Base-by-base conservation (phyloP, 345 rosid genomes). In the Brassica incana region DNA sequence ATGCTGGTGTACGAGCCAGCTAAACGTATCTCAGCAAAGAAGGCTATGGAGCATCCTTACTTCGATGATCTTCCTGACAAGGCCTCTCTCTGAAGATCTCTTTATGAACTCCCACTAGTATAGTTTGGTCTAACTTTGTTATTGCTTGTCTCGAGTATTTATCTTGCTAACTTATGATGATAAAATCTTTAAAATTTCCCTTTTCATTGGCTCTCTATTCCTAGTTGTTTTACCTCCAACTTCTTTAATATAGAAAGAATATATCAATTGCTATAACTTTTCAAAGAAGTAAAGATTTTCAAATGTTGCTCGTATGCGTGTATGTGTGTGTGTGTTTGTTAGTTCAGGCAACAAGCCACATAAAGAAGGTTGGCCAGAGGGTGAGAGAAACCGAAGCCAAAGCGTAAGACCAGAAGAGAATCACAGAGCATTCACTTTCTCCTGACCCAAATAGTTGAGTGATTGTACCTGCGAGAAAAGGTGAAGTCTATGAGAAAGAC, bases 21-120 rank as follows among this genome's bases (percentile, higher is more conserved):
- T 0, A 90, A 85, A 84, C 86, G 97, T 56, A 91, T 95, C 69
- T 93, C 98, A 10, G 99, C 95, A 30, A 93, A 93, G 88, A 91
- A 87, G 71, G 97, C 99, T 20, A 88, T 91, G 98, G 94, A 89
- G 59, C 99, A 95, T 79, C 95, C 97, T 65, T 95, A 90, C 89
- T 93, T 93, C 2, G 86, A 87, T 54, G 97, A 93, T 69, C 71
- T 93, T 29, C 74, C 80, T 64, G 70, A 88, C 86, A 95, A 90
- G 87, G 71, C 83, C 5, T 4, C 30, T 40, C 92, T 89, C 23
- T 93, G 85, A 90, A 73, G 77, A 62, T 75, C 67, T 63, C 60
- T 63, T 40, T 23, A 72, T 40, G 9, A 56, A 16, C 43, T 71
- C 10, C 45, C 48, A 67, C 18, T 68, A 73, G 62, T 30, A 63